A percentile compares a stretch with the other conserved stretches of the same genome.
Evolutionary conservation across 2,329 filamentous ascomycete genomes (phyloP).

Genomic region (Stagonosporopsis rhizophila): DNA sequence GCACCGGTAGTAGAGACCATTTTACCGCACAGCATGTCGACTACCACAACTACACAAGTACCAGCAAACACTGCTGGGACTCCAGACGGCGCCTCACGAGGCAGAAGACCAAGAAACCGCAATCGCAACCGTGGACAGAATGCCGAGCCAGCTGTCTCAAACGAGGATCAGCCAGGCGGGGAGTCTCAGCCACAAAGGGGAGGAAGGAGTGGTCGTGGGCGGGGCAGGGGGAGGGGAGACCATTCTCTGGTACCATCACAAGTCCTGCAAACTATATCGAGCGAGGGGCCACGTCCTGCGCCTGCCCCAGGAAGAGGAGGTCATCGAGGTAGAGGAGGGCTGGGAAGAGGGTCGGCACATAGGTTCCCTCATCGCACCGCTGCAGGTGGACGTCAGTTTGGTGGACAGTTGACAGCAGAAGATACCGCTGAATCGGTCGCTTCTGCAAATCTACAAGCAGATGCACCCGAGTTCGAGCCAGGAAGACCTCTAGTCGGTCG

Average conservation of each 20-base stretch:
- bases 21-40: conserved; percentile 29
- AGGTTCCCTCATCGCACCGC: conserved; percentile 34
- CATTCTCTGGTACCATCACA: conserved; percentile 14
- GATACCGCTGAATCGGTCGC: conserved; percentile 26
- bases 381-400: conserved; percentile 55
- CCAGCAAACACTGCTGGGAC: conserved; percentile 18
- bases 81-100: conserved; percentile 26
- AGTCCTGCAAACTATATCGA: conserved; percentile 5
- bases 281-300: neutral
- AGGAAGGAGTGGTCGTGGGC: conserved; percentile 26
- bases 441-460: conserved; percentile 52
- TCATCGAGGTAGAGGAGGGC: conserved; percentile 22
- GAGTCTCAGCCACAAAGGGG: conserved; percentile 31
- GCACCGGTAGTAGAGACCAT: conserved; percentile 2
- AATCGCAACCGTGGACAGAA: conserved; percentile 26
- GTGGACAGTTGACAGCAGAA: conserved; percentile 55
- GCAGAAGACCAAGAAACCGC: conserved; percentile 35
- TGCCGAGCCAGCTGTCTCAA: conserved; percentile 25
- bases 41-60: conserved; percentile 24
- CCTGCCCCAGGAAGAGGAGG: conserved; percentile 20
- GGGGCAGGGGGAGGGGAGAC: conserved; percentile 28
- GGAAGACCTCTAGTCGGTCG: conserved; percentile 56
- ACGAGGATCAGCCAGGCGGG: conserved; percentile 24
- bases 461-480: conserved; percentile 60
- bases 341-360: conserved; percentile 28